A percentile compares a stretch with the other conserved stretches of the same genome.
phyloP scores from a whole-genome alignment of 1,139 yeast genomes.

The Debaryomyces psychrophilus region DNA sequence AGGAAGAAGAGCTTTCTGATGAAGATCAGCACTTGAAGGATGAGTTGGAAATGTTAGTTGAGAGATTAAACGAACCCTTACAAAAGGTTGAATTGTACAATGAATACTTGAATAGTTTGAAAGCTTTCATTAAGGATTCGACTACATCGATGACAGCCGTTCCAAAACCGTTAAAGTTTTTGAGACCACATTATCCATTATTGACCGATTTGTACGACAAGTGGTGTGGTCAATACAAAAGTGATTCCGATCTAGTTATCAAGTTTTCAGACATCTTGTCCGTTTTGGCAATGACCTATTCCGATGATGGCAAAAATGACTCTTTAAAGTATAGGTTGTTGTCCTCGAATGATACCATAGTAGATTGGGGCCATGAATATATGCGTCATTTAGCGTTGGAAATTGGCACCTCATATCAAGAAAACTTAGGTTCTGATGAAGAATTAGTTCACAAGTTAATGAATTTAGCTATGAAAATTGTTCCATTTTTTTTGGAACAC shows the following conservation, averaged over 20 bases:
- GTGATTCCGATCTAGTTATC: slow-evolving; percentile 24
- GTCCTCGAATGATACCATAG: slow-evolving; percentile 59
- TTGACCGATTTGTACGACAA: slow-evolving; percentile 65
- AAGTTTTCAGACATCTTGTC: slow-evolving; percentile 81
- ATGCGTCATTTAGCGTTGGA: slow-evolving; percentile 94
- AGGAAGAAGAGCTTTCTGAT: slow-evolving; percentile 85
- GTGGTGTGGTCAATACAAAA: slow-evolving; percentile 57
- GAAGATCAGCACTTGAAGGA: slow-evolving; percentile 89
- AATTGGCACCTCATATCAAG: slow-evolving; percentile 85
- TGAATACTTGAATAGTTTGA: slow-evolving; percentile 66
- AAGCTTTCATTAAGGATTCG: slow-evolving; percentile 81
- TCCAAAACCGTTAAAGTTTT: slow-evolving; percentile 94
- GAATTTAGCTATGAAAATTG: slow-evolving; percentile 72
- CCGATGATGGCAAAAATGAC: slow-evolving; percentile 81
- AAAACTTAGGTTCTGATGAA: slow-evolving; percentile 61
- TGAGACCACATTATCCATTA: slow-evolving; percentile 80
- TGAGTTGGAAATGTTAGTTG: slow-evolving; percentile 86
- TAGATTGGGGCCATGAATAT: slow-evolving; percentile 98
- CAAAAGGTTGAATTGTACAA: slow-evolving; percentile 54
- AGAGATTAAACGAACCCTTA: slow-evolving; percentile 56
- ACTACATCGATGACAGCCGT: slow-evolving; percentile 99
- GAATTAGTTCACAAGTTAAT: slow-evolving; percentile 50
- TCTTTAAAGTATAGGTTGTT: slow-evolving; percentile 80
- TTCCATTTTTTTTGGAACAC: slow-evolving; percentile 88
- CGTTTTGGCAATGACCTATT: slow-evolving; percentile 92